Evolutionary conservation across 768 basidiomycete genomes (phyloP).

Genomic region (Postia placenta): DNA sequence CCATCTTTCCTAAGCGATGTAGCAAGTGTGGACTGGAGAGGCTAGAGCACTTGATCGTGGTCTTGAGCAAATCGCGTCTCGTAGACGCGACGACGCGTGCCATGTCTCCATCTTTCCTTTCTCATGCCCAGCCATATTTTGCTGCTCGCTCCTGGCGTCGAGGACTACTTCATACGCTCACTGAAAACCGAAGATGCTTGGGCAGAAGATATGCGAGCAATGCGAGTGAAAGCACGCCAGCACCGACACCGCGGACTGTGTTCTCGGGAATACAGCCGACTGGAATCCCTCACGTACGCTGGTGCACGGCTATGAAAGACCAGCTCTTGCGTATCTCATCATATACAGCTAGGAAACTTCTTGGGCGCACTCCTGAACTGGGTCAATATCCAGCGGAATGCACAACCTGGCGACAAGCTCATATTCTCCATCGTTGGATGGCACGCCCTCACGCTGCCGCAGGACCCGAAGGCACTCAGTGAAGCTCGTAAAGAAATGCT

Average conservation of each 20-base stretch:
- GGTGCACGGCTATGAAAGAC: not conserved
- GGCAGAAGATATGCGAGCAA: no score
- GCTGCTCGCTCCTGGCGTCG: not conserved
- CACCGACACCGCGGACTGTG: conserved; percentile 34
- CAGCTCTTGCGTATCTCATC: no score
- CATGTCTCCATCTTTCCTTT: not conserved
- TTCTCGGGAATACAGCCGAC: conserved; percentile 96
- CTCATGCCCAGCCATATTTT: not conserved
- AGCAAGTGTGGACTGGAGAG: no score
- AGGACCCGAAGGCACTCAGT: conserved; percentile 61
- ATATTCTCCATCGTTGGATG: conserved; percentile 89
- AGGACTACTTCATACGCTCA: no score
- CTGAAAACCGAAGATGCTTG: no score
- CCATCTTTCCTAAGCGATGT: conserved; percentile 1
- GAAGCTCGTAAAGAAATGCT: conserved; percentile 69
- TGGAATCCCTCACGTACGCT: conserved; percentile 82
- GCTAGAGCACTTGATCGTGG: no score
- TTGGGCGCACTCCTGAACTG: conserved; percentile 88
- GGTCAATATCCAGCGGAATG: conserved; percentile 70
- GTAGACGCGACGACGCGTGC: no score
- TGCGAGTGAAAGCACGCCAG: no score
- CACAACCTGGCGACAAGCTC: conserved; percentile 52
- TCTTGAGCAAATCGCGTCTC: no score
- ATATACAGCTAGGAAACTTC: conserved; percentile 82
- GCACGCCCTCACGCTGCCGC: conserved; percentile 91